Evolutionary conservation across 208 protist species (phyloP).

Genomic region (Strigomonas culicis): DNA sequence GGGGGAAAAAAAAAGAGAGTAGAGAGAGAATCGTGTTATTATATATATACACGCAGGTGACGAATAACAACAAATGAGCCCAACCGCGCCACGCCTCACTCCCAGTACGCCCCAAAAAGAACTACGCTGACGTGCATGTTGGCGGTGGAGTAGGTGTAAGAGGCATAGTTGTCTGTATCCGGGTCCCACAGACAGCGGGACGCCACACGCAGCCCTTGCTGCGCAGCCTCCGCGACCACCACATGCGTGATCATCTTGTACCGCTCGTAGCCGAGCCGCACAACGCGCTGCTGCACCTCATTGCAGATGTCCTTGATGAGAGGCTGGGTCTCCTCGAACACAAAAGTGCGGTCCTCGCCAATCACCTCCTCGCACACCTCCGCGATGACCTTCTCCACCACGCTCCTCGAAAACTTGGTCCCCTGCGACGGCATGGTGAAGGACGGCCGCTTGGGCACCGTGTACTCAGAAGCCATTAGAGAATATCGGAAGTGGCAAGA

Average conservation of each 20-base stretch:
- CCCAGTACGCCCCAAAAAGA: conserved; percentile 82
- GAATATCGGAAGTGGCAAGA: no score
- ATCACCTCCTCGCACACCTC: conserved; percentile 77
- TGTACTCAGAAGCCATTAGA: conserved; percentile 35
- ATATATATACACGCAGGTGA: no score
- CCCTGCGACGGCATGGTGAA: conserved; percentile 66
- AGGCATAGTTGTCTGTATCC: conserved; percentile 87
- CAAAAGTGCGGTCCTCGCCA: conserved; percentile 54
- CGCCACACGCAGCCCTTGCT: conserved; percentile 84
- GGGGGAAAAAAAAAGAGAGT: conserved; percentile 8
- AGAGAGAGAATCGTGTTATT: no score
- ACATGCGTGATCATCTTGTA: conserved; percentile 92
- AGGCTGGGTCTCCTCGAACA: conserved; percentile 62
- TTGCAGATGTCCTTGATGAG: conserved; percentile 85
- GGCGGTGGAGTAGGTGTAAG: conserved; percentile 71
- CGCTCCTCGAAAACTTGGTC: conserved; percentile 75
- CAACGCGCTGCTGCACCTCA: conserved; percentile 86
- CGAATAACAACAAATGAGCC: neutral
- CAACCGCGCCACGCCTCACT: conserved; percentile 28
- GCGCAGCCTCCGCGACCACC: conserved; percentile 70
- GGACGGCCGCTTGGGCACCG: conserved; percentile 32
- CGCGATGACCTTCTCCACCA: conserved; percentile 67
- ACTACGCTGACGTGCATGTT: conserved; percentile 71
- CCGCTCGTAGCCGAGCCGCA: conserved; percentile 85
- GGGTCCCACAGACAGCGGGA: conserved; percentile 91